These are phyloP conservation scores for Ustilaginoidea virens DNA, from an alignment of 2,329 filamentous ascomycete genomes.

Conservation along the genomic window DNA sequence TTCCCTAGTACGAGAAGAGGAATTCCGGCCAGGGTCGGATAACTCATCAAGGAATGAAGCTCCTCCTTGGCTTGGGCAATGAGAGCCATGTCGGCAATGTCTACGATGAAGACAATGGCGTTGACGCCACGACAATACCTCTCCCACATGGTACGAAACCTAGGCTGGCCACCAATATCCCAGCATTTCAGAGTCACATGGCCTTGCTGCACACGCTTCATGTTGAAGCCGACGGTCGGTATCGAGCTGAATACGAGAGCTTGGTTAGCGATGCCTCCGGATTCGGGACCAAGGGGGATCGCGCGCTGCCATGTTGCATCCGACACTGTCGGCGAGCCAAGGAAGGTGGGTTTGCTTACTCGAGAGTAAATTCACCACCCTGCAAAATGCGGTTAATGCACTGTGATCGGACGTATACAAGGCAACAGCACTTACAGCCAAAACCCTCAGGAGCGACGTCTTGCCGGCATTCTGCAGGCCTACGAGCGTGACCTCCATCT, in stretches of 20 bases:
- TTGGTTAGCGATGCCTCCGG: slow-evolving; percentile 18
- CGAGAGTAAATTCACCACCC: slow-evolving; percentile 97
- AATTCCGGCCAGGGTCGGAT: slow-evolving; percentile 73
- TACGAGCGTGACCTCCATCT: slow-evolving; percentile 99
- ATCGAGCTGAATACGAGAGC: slow-evolving; percentile 58
- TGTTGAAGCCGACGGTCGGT: slow-evolving; percentile 96
- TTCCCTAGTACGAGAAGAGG: slow-evolving; percentile 90
- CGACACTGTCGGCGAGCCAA: not conserved
- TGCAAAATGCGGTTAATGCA: slow-evolving; percentile 19
- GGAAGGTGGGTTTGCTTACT: slow-evolving; percentile 46
- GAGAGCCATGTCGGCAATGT: slow-evolving; percentile 73
- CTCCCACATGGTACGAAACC: slow-evolving; percentile 99
- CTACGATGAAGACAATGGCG: slow-evolving; percentile 96
- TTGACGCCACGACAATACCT: slow-evolving; percentile 95
- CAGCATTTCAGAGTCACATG: slow-evolving; percentile 98
- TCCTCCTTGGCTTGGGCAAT: slow-evolving; percentile 82
- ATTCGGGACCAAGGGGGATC: too few species aligned
- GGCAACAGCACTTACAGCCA: slow-evolving; percentile 57
- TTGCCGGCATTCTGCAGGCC: slow-evolving; percentile 97
- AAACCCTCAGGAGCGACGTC: slow-evolving; percentile 81
- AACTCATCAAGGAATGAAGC: slow-evolving; percentile 75
- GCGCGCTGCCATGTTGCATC: slow-evolving; percentile 1
- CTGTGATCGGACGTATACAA: not conserved
- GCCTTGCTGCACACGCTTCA: slow-evolving; percentile 94
- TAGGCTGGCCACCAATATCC: slow-evolving; percentile 93